These are phyloP conservation scores for Cicer judaicum DNA, from an alignment of 306 rosid genomes.

Conservation along the genomic window DNA sequence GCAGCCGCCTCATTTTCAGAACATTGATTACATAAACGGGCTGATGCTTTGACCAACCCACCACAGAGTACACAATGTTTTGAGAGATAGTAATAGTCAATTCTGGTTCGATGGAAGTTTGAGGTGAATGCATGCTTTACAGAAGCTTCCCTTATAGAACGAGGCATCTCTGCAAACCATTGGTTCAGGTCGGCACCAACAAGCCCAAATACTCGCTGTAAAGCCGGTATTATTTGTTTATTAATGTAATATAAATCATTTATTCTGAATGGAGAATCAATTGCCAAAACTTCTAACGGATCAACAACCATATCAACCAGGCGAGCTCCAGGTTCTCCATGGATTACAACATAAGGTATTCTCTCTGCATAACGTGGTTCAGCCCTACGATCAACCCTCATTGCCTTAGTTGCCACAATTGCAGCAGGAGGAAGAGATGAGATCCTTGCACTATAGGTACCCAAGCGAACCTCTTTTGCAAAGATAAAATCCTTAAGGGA, in stretches of 20 bases:
- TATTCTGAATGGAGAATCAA: constrained; percentile 76
- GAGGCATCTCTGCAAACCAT: constrained; percentile 93
- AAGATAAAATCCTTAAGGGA: constrained; percentile 87
- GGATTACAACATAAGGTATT: constrained; percentile 85
- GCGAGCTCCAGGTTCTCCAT: constrained; percentile 94
- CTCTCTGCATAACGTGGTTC: constrained; percentile 95
- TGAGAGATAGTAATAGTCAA: constrained; percentile 91
- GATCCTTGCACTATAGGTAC: constrained; percentile 73
- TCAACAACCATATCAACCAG: constrained; percentile 92
- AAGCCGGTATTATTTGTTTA: constrained; percentile 91
- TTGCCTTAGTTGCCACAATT: constrained; percentile 92
- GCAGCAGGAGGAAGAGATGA: constrained; percentile 98
- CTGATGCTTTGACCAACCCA: constrained; percentile 75
- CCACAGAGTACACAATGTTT: constrained; percentile 88
- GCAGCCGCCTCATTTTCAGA: constrained; percentile 65
- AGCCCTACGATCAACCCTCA: constrained; percentile 84
- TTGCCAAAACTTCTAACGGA: constrained; percentile 81
- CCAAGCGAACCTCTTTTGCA: constrained; percentile 94
- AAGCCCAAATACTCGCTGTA: constrained; percentile 88
- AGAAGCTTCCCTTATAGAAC: constrained; percentile 69
- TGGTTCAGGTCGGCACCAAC: constrained; percentile 80
- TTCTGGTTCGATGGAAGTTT: constrained; percentile 75
- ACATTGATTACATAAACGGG: constrained; percentile 71
- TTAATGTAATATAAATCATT: constrained; percentile 87
- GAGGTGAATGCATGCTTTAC: constrained; percentile 56